Conservation (phyloP, 2,329 filamentous ascomycete genomes). For the Huntiella savannae region DNA sequence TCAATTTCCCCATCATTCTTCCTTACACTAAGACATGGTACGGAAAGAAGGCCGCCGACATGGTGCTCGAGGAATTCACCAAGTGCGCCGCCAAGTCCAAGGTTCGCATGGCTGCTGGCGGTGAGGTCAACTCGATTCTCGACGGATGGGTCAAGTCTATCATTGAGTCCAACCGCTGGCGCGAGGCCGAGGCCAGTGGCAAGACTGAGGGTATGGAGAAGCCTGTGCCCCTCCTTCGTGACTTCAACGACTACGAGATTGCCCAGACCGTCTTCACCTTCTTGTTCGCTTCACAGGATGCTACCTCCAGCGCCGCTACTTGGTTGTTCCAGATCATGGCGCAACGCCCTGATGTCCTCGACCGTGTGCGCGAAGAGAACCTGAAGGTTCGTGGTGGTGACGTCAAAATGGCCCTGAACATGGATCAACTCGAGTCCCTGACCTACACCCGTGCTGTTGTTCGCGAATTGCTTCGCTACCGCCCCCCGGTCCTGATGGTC, state of each 20-base stretch:
- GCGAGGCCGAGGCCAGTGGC: slow-evolving; percentile 57
- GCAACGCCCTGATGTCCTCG: slow-evolving; percentile 79
- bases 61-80: slow-evolving; percentile 75
- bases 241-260: slow-evolving; percentile 82
- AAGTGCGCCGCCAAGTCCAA: slow-evolving; percentile 89
- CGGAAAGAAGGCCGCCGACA: slow-evolving; percentile 85
- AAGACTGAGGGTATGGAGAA: slow-evolving; percentile 53
- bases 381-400: slow-evolving; percentile 57
- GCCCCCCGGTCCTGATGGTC: slow-evolving; percentile 92
- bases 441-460: slow-evolving; percentile 82
- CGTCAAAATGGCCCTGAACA: slow-evolving; percentile 45
- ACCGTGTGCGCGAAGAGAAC: slow-evolving; percentile 85
- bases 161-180: slow-evolving; percentile 67
- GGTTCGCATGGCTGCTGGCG: slow-evolving; percentile 75
- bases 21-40: slow-evolving; percentile 95
- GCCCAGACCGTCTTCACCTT: slow-evolving; percentile 89
- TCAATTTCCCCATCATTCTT: slow-evolving; percentile 95
- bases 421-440: slow-evolving; percentile 79
- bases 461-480: slow-evolving; percentile 78
- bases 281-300: slow-evolving; percentile 92
- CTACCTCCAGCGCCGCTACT: slow-evolving; percentile 78
- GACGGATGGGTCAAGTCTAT: slow-evolving; percentile 85
- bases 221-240: slow-evolving; percentile 62
- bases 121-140: slow-evolving; percentile 78
- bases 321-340: slow-evolving; percentile 93